Evolutionary conservation across 2,329 filamentous ascomycete genomes (phyloP), one percentile per base, ranked within the genome.

Genomic region (Dichotomopilus funicola): DNA sequence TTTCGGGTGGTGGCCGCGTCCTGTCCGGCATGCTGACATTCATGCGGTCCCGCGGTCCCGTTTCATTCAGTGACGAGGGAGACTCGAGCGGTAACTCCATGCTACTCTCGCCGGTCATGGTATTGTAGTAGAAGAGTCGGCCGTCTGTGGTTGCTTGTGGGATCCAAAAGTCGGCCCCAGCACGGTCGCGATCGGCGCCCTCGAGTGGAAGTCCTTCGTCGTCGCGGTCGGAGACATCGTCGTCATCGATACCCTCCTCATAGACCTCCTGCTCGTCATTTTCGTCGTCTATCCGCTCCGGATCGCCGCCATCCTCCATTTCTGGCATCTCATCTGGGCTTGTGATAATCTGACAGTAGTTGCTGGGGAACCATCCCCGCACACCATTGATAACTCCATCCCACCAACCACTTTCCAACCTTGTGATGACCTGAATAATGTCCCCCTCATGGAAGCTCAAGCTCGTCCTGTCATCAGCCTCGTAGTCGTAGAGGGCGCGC

Each of bases 341-440:
- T 57, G 84, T 82, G 65, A 97, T 87, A 61, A 94, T 84, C 62
- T 90, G 86, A 75, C 94, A 97, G 75, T 99, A 99, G 72, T 99
- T 99, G 78, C 92, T 97, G 40, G 94, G 94, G 71, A 99, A 99
- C 94, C 94, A 99, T 70, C 94, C 94, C 69, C 94, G 86, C 64
- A 96, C 88, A 57, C 91, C 90, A 67, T 96, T 94, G 70, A 99
- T 96, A 54, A 99, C 90, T 49, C 94, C 94, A 74, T 99, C 94
- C 94, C 94, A 99, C 94, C 94, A 99, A 55, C 94, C 94, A 67
- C 91, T 97, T 72, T 99, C 94, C 55, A 97, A 80, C 74, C 96
- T 92, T 52, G 94, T 99, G 66, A 99, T 92, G 65, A 99, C 94
- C 74, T 97, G 92, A 66, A 99, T 99, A 63, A 97, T 85, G 73